Evolutionary conservation across 2,329 filamentous ascomycete genomes (phyloP).

Genomic region (Didymella pomorum): DNA sequence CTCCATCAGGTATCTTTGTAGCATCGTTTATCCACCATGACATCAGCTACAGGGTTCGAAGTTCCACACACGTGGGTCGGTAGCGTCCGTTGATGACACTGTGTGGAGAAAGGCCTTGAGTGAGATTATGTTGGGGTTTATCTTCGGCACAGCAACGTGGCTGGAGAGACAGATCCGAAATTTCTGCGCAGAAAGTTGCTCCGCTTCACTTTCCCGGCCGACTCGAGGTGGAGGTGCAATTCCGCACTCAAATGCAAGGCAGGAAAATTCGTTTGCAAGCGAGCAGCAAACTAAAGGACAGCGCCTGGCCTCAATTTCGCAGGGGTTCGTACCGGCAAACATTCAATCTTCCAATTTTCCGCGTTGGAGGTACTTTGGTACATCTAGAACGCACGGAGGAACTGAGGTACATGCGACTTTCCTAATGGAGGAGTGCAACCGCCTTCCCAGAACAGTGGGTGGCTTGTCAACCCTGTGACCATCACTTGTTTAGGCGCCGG

Average conservation of each 20-base stretch:
- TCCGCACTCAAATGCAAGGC: slow-evolving; percentile 5
- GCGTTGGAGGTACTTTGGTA: slow-evolving; percentile 2
- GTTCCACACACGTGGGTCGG: slow-evolving; percentile 21
- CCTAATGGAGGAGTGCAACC: slow-evolving; percentile 12
- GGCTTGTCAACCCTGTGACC: slow-evolving; percentile 20
- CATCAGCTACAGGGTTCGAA: slow-evolving; percentile 9
- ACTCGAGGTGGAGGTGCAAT: slow-evolving; percentile 15
- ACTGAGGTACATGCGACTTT: slow-evolving; percentile 9
- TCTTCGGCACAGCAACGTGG: slow-evolving; percentile 14
- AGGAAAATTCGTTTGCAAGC: neutral
- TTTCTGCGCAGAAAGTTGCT: slow-evolving; percentile 17
- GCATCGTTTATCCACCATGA: slow-evolving; percentile 12
- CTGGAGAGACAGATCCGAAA: slow-evolving; percentile 6
- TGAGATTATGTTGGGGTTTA: slow-evolving; percentile 18
- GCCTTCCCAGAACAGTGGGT: slow-evolving; percentile 11
- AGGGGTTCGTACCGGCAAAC: neutral
- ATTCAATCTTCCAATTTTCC: slow-evolving; percentile 1
- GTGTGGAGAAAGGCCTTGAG: slow-evolving; percentile 8
- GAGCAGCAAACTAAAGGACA: neutral
- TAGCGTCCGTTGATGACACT: slow-evolving; percentile 16
- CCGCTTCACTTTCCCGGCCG: slow-evolving; percentile 21
- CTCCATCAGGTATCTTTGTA: slow-evolving; percentile 12
- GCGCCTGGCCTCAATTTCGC: neutral
- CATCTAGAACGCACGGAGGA: slow-evolving; percentile 14
- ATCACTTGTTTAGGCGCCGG: slow-evolving; percentile 16